These are phyloP conservation scores for Botrytis sinoallii DNA, from an alignment of 2,329 filamentous ascomycete species.

Conservation along the genomic window DNA sequence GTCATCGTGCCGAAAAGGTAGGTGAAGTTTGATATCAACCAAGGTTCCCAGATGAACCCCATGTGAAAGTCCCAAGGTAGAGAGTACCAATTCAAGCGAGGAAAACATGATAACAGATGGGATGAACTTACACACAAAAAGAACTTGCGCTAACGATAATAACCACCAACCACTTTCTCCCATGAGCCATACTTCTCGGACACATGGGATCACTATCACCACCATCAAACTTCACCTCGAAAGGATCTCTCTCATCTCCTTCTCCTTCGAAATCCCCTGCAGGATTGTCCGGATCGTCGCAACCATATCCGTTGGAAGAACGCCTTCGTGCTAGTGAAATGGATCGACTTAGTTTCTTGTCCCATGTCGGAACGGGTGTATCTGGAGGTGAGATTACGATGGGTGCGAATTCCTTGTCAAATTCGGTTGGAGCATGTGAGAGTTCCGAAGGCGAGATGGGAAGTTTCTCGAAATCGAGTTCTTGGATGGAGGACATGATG, in stretches of 20 bases:
- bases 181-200: conserved; percentile 64
- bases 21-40: neutral
- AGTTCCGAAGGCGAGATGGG: neutral
- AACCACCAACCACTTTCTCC: conserved; percentile 78
- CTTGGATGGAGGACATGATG: neutral
- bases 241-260: conserved; percentile 45
- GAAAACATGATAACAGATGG: conserved; percentile 15
- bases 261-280: conserved; percentile 27
- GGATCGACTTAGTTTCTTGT: conserved; percentile 15
- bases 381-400: conserved; percentile 19
- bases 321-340: conserved; percentile 27
- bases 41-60: neutral
- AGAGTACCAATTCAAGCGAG: too few relatives aligned
- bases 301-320: conserved; percentile 39
- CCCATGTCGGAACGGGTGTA: neutral
- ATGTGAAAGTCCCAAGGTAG: neutral
- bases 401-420: conserved; percentile 29
- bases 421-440: neutral
- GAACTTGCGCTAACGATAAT: conserved; percentile 70
- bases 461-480: neutral
- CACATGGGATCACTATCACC: conserved; percentile 68
- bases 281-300: conserved; percentile 27
- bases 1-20: neutral
- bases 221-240: conserved; percentile 72
- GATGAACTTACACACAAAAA: conserved; percentile 71